Conservation (phyloP, 306 rosid species). For the Vicia sativa region DNA sequence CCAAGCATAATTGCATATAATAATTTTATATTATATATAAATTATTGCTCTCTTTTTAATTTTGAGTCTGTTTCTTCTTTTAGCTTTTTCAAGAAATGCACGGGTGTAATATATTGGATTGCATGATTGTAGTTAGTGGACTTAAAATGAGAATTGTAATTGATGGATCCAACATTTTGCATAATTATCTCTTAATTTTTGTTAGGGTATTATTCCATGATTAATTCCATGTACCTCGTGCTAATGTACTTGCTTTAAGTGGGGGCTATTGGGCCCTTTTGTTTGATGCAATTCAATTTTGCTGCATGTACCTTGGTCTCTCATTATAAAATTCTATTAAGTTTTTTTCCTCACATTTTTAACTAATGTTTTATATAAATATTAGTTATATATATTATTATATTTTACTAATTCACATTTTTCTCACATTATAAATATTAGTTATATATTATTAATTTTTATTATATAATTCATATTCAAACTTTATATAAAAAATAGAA, state of each 20-base stretch:
- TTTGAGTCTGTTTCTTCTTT: slow-evolving; percentile 25
- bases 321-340: too few species aligned
- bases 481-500: too few species aligned
- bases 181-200: slow-evolving; percentile 26
- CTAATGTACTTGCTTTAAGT: slow-evolving; percentile 43
- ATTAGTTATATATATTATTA: too few species aligned
- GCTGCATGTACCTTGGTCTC: not conserved
- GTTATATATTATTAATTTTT: too few species aligned
- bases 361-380: too few species aligned
- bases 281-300: slow-evolving; percentile 33
- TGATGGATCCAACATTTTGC: slow-evolving; percentile 51
- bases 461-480: too few species aligned
- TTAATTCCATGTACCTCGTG: slow-evolving; percentile 40
- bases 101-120: slow-evolving; percentile 47
- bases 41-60: slow-evolving; percentile 41
- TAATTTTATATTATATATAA: slow-evolving; percentile 45
- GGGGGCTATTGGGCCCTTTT: slow-evolving; percentile 45
- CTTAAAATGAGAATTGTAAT: slow-evolving; percentile 40
- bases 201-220: slow-evolving; percentile 36
- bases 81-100: slow-evolving; percentile 45
- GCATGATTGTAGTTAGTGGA: slow-evolving; percentile 48
- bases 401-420: too few species aligned
- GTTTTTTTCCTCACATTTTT: too few species aligned
- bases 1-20: slow-evolving; percentile 40
- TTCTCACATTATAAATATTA: too few species aligned